Percentiles rank a stretch among this genome's conserved stretches.
Evolutionary conservation across 768 basidiomycete species (phyloP).

Genomic region (Wakefieldia striispora): DNA sequence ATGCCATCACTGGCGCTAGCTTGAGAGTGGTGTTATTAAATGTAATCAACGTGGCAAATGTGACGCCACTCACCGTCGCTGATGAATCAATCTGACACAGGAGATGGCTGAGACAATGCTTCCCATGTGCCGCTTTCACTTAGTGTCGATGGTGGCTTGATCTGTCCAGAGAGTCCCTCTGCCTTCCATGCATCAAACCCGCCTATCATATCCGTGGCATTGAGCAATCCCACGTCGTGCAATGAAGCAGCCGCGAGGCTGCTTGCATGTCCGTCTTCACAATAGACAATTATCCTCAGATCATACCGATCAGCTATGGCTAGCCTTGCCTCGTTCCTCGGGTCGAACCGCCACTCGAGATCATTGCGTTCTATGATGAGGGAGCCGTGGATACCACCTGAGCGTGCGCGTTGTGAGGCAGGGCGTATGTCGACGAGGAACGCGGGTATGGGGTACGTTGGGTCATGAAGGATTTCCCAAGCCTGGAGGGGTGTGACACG

Average conservation of each 20-base stretch:
- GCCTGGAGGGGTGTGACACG: constrained; percentile 62
- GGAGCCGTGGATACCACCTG: constrained; percentile 66
- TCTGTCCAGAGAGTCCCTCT: constrained; percentile 59
- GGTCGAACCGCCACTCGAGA: constrained; percentile 81
- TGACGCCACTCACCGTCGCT: constrained; percentile 4
- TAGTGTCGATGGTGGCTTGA: constrained; percentile 29
- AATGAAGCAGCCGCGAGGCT: constrained; percentile 70
- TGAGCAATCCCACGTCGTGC: constrained; percentile 66
- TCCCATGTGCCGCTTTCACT: constrained; percentile 33
- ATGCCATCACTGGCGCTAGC: no score
- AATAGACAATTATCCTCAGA: constrained; percentile 69
- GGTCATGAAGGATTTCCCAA: constrained; percentile 54
- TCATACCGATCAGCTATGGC: constrained; percentile 75
- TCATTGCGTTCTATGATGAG: constrained; percentile 73
- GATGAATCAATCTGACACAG: constrained; percentile 19
- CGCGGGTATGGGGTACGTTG: constrained; percentile 54
- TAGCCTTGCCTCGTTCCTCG: constrained; percentile 55
- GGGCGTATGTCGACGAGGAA: constrained; percentile 80
- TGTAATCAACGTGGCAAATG: background rate
- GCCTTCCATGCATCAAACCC: constrained; percentile 72
- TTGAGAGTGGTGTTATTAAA: background rate
- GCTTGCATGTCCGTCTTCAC: constrained; percentile 70
- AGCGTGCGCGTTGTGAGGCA: constrained; percentile 50
- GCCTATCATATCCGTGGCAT: constrained; percentile 76
- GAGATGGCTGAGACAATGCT: constrained; percentile 28